These are phyloP conservation scores for Allomyces arbusculus DNA, from an alignment of 192 early-diverging fungal species.

Conservation along the genomic window DNA sequence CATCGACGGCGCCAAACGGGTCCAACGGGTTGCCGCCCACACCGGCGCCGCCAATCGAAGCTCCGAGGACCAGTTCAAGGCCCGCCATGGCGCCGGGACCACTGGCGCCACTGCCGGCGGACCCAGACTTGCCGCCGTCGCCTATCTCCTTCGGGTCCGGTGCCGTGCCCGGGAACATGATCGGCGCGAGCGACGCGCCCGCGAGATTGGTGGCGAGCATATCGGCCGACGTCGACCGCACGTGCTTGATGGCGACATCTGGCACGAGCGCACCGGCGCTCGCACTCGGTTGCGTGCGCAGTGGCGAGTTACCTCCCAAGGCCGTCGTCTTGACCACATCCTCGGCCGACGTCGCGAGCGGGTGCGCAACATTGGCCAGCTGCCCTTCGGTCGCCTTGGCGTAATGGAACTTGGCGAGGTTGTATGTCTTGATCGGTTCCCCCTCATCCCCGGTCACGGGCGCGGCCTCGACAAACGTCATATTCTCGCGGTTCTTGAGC, in stretches of 20 bases:
- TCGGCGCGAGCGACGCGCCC: not conserved
- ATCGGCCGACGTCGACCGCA: not conserved
- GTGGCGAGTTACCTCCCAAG: too few relatives aligned
- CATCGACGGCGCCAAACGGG: not conserved
- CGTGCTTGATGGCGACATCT: not conserved
- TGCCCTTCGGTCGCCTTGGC: not conserved
- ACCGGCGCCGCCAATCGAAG: not conserved
- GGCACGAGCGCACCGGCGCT: not conserved
- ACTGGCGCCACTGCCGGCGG: not conserved
- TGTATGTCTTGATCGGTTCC: not conserved
- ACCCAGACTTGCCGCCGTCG: not conserved
- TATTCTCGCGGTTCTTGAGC: slow-evolving; percentile 1
- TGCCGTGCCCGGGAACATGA: too few relatives aligned
- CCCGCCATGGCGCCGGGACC: not conserved
- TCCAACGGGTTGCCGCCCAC: not conserved
- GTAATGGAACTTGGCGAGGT: not conserved
- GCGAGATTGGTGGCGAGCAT: not conserved
- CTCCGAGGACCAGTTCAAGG: not conserved
- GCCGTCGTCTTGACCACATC: not conserved
- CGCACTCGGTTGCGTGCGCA: too few relatives aligned
- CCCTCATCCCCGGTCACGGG: not conserved
- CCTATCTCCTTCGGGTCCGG: not conserved
- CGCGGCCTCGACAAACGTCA: not conserved
- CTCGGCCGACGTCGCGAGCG: not conserved
- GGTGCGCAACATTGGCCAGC: not conserved